These are phyloP conservation scores for Fusarium succisae DNA, from an alignment of 2,329 filamentous ascomycete species.

Conservation along the genomic window DNA sequence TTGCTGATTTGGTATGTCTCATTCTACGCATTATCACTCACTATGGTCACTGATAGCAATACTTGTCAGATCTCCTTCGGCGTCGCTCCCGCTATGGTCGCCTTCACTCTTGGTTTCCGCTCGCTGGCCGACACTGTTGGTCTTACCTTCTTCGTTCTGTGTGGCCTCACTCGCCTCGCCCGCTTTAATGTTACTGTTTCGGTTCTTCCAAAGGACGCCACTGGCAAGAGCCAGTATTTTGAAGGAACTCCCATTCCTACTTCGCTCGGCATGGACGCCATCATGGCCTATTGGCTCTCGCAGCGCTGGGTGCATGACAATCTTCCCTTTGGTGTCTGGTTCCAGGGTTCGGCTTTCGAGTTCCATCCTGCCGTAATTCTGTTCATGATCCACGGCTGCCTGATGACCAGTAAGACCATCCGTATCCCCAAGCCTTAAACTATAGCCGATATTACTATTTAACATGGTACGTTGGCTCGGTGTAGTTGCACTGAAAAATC, in stretches of 20 bases:
- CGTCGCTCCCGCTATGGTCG: conserved; percentile 85
- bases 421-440: conserved; percentile 87
- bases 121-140: conserved; percentile 82
- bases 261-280: conserved; percentile 77
- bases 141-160: conserved; percentile 90
- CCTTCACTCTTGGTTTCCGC: conserved; percentile 89
- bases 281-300: conserved; percentile 91
- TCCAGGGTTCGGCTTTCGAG: conserved; percentile 75
- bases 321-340: conserved; percentile 79
- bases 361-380: conserved; percentile 84
- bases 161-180: conserved; percentile 90
- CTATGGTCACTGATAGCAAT: conserved; percentile 13
- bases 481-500: not conserved
- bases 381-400: conserved; percentile 87
- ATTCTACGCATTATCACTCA: not conserved
- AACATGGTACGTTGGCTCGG: conserved; percentile 20
- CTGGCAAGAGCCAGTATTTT: conserved; percentile 93
- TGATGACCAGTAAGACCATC: conserved; percentile 96
- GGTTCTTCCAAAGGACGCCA: conserved; percentile 88
- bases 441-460: conserved; percentile 17
- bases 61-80: conserved; percentile 86
- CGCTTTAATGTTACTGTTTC: conserved; percentile 97
- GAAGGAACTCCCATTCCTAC: conserved; percentile 97
- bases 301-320: conserved; percentile 81
- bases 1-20: conserved; percentile 84